Evolutionary conservation across 176 grass and related monocot species (phyloP).

Genomic region (Alopecurus myosuroides): DNA sequence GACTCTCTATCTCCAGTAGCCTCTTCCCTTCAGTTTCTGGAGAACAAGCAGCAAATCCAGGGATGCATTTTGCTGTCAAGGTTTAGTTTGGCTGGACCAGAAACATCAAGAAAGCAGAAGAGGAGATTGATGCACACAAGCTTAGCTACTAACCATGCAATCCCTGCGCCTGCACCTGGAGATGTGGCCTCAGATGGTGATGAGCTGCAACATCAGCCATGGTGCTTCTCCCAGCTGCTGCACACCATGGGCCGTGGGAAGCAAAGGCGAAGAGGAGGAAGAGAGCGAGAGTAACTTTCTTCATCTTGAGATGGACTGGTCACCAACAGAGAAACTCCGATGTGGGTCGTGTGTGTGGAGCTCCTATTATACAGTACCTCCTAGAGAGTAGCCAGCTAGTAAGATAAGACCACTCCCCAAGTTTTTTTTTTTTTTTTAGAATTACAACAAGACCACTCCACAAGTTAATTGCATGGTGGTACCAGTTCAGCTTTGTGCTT

Average conservation of each 20-base stretch:
- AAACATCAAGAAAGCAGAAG: not conserved
- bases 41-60: not conserved
- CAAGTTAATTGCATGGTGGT: not conserved
- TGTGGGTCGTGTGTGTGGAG: no score
- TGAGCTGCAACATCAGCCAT: not conserved
- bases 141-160: not conserved
- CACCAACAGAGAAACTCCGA: slow-evolving; percentile 12
- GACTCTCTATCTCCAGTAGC: not conserved
- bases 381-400: not conserved
- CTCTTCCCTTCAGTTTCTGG: slow-evolving; percentile 4
- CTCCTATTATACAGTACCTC: slow-evolving; percentile 26
- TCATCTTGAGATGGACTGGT: slow-evolving; percentile 32
- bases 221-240: not conserved
- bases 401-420: not conserved
- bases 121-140: not conserved
- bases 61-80: no score
- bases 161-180: not conserved
- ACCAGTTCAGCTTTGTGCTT: slow-evolving; percentile 15
- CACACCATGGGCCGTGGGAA: slow-evolving; percentile 26
- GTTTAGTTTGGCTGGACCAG: not conserved
- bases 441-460: not conserved
- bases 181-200: slow-evolving; percentile 8
- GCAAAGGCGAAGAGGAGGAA: slow-evolving; percentile 25
- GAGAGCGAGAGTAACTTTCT: slow-evolving; percentile 5
- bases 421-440: no score